Percentiles rank a stretch among this genome's conserved stretches.
phyloP scores from a whole-genome alignment of 306 rosid species.

The Rosa lucieae region DNA sequence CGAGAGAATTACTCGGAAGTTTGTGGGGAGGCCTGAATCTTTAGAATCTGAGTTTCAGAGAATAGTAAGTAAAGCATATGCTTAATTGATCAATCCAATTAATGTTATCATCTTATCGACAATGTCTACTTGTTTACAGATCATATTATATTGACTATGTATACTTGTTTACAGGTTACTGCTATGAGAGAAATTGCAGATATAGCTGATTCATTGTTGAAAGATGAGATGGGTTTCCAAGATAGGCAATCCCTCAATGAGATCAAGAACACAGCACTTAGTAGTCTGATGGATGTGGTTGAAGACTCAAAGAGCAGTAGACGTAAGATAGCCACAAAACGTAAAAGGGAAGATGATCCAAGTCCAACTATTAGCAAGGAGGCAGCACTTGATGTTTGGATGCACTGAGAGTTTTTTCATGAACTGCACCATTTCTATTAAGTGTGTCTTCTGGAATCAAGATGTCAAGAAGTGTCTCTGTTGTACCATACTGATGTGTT shows the following conservation, averaged over 20 bases:
- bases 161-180: conserved; percentile 41
- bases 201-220: conserved; percentile 50
- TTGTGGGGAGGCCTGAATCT: conserved; percentile 63
- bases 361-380: neutral
- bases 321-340: conserved; percentile 55
- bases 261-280: conserved; percentile 47
- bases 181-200: conserved; percentile 69
- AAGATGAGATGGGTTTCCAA: conserved; percentile 61
- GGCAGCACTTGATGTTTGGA: neutral
- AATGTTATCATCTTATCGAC: neutral
- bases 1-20: conserved; percentile 57
- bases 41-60: conserved; percentile 79
- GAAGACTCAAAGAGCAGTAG: conserved; percentile 52
- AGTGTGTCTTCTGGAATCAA: neutral
- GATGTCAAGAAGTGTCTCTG: neutral
- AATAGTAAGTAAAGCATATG: conserved; percentile 39
- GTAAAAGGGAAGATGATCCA: conserved; percentile 42
- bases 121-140: conserved; percentile 9
- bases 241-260: conserved; percentile 54
- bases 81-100: neutral
- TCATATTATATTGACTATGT: neutral
- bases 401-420: neutral
- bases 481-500: neutral
- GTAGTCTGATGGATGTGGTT: conserved; percentile 50
- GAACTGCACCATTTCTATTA: neutral